Percentiles rank a stretch among this genome's conserved stretches.
Conservation (phyloP, 1,284 basidiomycete genomes). For the Ustilago shanxiensis region DNA sequence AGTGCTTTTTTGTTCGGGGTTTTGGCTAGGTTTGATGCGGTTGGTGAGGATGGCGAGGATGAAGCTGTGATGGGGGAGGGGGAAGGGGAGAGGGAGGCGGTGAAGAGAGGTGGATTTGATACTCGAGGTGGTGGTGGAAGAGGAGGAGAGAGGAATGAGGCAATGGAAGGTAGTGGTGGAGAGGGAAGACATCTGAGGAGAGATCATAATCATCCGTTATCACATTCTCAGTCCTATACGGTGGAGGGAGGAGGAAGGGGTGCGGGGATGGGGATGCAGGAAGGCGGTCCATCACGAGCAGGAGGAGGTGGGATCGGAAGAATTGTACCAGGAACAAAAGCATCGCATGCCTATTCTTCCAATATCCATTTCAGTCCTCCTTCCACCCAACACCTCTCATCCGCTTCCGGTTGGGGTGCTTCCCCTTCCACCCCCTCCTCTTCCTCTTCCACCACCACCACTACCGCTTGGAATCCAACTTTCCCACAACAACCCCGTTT, state of each 20-base stretch:
- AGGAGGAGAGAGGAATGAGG: too few species aligned
- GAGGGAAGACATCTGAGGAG: conserved; percentile 9
- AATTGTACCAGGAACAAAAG: conserved; percentile 15
- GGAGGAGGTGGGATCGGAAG: too few species aligned
- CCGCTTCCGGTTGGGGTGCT: neutral
- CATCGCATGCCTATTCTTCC: conserved; percentile 23
- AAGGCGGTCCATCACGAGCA: too few species aligned
- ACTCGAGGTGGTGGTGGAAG: neutral
- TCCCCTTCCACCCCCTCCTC: neutral
- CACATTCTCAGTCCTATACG: neutral
- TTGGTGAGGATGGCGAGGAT: neutral
- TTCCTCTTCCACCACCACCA: neutral
- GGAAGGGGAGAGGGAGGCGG: neutral
- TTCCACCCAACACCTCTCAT: neutral
- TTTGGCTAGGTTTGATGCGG: conserved; percentile 13
- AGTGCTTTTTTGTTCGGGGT: conserved; percentile 32
- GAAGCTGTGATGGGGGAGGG: too few species aligned
- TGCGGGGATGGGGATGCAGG: too few species aligned
- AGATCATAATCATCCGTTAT: conserved; percentile 16
- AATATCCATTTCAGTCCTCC: conserved; percentile 26
- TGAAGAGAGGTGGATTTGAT: conserved; percentile 3
- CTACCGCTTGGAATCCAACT: neutral
- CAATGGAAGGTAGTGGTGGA: neutral
- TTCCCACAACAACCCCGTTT: neutral
- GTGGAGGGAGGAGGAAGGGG: conserved; percentile 1